These are phyloP conservation scores for Plasmodium fragile DNA, from an alignment of 169 alveolate genomes.

Conservation along the genomic window DNA sequence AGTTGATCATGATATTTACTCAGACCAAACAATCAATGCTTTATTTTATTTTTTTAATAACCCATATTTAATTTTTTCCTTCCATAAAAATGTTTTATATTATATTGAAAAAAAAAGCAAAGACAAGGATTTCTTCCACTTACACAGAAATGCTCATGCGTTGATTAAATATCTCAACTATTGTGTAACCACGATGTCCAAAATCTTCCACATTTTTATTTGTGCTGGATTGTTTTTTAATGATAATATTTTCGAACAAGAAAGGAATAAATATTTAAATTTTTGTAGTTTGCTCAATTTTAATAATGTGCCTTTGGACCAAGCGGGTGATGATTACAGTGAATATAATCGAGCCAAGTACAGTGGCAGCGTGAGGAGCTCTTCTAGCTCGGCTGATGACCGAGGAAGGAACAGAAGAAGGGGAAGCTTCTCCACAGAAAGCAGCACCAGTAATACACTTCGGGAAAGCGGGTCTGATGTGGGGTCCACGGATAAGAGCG, in stretches of 20 bases:
- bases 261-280: conserved; percentile 57
- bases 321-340: background rate
- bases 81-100: conserved; percentile 64
- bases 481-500: background rate
- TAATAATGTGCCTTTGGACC: conserved; percentile 4
- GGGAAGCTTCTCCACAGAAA: background rate
- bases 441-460: background rate
- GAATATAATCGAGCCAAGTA: background rate
- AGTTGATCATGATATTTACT: conserved; percentile 14
- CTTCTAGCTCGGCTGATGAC: background rate
- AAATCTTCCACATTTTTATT: conserved; percentile 33
- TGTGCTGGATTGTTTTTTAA: conserved; percentile 58
- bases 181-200: conserved; percentile 33
- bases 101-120: conserved; percentile 58
- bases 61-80: conserved; percentile 53
- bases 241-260: conserved; percentile 21
- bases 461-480: background rate
- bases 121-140: conserved; percentile 18
- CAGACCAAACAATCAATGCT: conserved; percentile 62
- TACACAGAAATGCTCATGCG: conserved; percentile 34
- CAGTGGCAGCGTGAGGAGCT: background rate
- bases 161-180: conserved; percentile 45
- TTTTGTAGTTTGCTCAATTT: conserved; percentile 41
- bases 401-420: background rate
- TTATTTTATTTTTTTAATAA: conserved; percentile 69